phyloP scores from a whole-genome alignment of 805 yeast species.

The Metschnikowia arizonensis region DNA sequence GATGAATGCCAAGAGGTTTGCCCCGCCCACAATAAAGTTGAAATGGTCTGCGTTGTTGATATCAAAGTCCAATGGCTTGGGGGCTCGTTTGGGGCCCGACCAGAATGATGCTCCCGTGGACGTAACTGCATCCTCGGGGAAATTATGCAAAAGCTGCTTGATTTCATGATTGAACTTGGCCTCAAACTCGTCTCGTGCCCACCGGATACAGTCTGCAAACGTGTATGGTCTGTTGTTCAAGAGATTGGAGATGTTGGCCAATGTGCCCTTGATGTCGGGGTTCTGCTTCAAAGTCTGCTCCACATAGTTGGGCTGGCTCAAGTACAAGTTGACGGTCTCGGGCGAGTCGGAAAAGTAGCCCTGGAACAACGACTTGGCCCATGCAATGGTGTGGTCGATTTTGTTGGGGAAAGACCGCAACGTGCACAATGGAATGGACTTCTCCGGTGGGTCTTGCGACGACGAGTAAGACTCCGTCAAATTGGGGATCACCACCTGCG shows the following conservation, averaged over 20 bases:
- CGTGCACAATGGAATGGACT: conserved; percentile 95
- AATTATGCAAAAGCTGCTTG: conserved; percentile 83
- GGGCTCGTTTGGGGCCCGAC: conserved; percentile 98
- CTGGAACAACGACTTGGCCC: conserved; percentile 95
- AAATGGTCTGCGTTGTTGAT: conserved; percentile 71
- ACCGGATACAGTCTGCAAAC: conserved; percentile 88
- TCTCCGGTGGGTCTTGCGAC: conserved; percentile 98
- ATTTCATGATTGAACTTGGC: conserved; percentile 80
- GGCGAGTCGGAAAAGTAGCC: conserved; percentile 89
- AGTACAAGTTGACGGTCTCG: conserved; percentile 85
- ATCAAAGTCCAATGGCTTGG: conserved; percentile 78
- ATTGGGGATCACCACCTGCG: conserved; percentile 92
- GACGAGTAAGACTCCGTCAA: conserved; percentile 95
- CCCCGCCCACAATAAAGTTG: conserved; percentile 82
- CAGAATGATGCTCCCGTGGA: conserved; percentile 91
- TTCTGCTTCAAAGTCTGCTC: conserved; percentile 88
- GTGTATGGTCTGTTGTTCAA: conserved; percentile 79
- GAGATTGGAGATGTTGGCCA: conserved; percentile 74
- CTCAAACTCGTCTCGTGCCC: conserved; percentile 94
- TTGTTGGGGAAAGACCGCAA: conserved; percentile 96
- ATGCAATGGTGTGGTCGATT: conserved; percentile 97
- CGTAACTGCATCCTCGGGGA: conserved; percentile 91
- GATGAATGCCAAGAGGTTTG: conserved; percentile 84
- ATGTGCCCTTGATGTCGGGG: conserved; percentile 83
- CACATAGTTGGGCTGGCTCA: conserved; percentile 88